Evolutionary conservation across 1,284 basidiomycete species (phyloP).

Genomic region (Gymnopus androsaceus): DNA sequence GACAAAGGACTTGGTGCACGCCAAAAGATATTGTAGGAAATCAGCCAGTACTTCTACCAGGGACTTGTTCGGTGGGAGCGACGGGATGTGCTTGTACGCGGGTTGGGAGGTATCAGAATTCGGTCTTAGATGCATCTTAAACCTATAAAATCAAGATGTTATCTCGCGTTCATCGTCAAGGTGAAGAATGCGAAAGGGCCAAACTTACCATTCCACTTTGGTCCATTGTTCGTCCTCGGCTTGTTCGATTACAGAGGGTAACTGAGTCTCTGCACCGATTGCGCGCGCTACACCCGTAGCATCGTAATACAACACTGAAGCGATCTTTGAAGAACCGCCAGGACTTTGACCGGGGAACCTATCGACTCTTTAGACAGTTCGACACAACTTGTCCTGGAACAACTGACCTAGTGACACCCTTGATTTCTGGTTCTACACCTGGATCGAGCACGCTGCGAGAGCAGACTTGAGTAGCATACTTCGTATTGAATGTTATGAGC

Average conservation of each 20-base stretch:
- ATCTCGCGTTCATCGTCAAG: too few relatives aligned
- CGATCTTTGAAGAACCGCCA: conserved; percentile 57
- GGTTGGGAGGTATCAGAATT: conserved; percentile 18
- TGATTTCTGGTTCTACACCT: conserved; percentile 14
- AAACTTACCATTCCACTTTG: conserved; percentile 43
- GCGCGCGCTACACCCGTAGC: conserved; percentile 41
- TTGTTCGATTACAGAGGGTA: conserved; percentile 39
- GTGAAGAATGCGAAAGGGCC: not conserved
- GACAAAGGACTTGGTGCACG: conserved; percentile 38
- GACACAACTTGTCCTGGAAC: not conserved
- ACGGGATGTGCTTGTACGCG: conserved; percentile 31
- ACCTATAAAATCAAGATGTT: conserved; percentile 24
- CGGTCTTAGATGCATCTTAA: conserved; percentile 37
- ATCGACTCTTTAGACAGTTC: not conserved
- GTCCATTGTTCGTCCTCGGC: conserved; percentile 46
- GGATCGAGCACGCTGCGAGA: conserved; percentile 15
- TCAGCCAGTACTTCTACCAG: conserved; percentile 41
- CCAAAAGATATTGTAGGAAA: conserved; percentile 43
- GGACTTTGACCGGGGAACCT: conserved; percentile 55
- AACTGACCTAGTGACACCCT: conserved; percentile 16
- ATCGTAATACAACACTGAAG: conserved; percentile 57
- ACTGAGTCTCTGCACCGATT: conserved; percentile 52
- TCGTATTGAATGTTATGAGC: too few relatives aligned
- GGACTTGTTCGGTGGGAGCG: conserved; percentile 38
- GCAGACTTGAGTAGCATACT: not conserved